Conservation (phyloP, 805 yeast species). For the Nakazawaea ernobii region DNA sequence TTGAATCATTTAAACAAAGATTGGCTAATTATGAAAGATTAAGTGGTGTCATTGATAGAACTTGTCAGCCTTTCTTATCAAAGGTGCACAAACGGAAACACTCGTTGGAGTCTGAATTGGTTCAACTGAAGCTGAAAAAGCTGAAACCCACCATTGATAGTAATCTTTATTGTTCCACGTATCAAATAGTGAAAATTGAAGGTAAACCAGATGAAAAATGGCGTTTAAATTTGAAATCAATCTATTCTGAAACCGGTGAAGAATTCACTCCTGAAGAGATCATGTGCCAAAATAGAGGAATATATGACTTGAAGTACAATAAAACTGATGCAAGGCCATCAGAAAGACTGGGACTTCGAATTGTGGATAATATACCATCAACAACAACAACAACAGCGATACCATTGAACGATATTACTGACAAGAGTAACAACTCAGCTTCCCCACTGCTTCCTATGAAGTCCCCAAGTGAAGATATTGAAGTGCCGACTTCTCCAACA, state of each 20-base stretch:
- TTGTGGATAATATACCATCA: neutral
- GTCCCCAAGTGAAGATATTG: neutral
- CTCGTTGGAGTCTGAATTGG: constrained; percentile 24
- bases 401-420: constrained; percentile 1
- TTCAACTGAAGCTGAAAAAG: constrained; percentile 30
- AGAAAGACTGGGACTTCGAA: neutral
- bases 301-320: neutral
- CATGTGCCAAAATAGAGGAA: constrained; percentile 43
- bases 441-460: too few species aligned
- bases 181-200: constrained; percentile 39
- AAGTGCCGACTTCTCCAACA: constrained; percentile 61
- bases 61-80: neutral
- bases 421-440: neutral
- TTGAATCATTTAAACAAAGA: constrained; percentile 38
- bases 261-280: constrained; percentile 65
- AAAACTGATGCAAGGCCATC: neutral
- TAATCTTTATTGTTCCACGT: constrained; percentile 2
- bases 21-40: constrained; percentile 17
- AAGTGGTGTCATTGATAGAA: constrained; percentile 14
- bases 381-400: neutral
- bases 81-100: constrained; percentile 18
- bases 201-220: constrained; percentile 60
- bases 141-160: constrained; percentile 16
- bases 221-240: constrained; percentile 52
- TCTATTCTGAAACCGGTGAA: constrained; percentile 39